Evolutionary conservation across 2,329 filamentous ascomycete species (phyloP), one percentile per base, ranked within the genome.

Genomic region (Davidsoniella neocaledoniae): DNA sequence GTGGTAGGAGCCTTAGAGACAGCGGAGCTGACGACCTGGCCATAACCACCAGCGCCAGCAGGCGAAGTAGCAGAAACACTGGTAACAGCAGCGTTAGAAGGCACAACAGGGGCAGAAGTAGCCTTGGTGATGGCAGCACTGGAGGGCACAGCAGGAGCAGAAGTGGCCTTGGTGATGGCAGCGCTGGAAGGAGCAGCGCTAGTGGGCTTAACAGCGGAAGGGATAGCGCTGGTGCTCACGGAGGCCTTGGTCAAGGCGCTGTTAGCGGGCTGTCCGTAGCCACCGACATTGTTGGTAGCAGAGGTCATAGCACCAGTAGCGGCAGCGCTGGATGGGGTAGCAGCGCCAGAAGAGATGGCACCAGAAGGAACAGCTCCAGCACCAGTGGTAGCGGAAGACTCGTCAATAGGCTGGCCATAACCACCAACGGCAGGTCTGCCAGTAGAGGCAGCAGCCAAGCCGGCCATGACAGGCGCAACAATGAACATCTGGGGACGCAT

Each of bases 401-500:
- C n/a, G 16, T 21, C 6, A 8, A 44, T 23, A 23, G 21, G 21
- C 21, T 23, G 21, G 12, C 25, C 1, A 12, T 23, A 19, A 14
- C 29, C 23, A 17, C n/a, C 7, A 8, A 23, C 16, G 10, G 26
- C 4, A 36, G 37, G n/a, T 5, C 37, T 17, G 8, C 40, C 33
- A 8, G 26, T 48, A 12, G 26, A 29, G 21, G 49, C 49, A 12
- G 44, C 40, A 29, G 49, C 45, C 5, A 48, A 21, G n/a, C 49
- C 40, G 29, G 49, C 49, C 49, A 51, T 48, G 14, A 51, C 49
- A 23, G 49, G 49, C 12, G 50, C 41, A 7, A 52, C 40, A 6
- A 52, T 17, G 29, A 51, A 39, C 49, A 49, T 49, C 25, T 52
- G 46, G 23, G 50, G 23, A 46, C 46, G 50, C 55, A 56, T 56